Percentiles rank a stretch among this genome's conserved stretches.
Evolutionary conservation across 352 stramenopile genomes (phyloP).

Genomic region (Proteromonas lacertae): DNA sequence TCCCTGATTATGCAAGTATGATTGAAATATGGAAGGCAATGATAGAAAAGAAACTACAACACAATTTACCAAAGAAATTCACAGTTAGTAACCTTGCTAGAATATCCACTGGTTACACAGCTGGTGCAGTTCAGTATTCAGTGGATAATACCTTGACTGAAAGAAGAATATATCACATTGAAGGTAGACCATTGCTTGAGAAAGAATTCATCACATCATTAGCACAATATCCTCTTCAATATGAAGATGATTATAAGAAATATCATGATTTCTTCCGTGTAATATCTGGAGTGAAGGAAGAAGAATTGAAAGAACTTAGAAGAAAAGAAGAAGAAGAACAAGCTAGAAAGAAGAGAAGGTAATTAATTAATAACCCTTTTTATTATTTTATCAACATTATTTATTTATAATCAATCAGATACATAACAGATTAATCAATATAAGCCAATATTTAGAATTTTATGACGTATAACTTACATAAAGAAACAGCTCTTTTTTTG

Average conservation of each 20-base stretch:
- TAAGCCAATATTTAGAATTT: no score
- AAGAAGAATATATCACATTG: constrained; percentile 24
- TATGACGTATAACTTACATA: no score
- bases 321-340: no score
- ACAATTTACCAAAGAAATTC: background rate
- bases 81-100: constrained; percentile 17
- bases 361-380: no score
- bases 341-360: no score
- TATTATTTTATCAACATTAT: no score
- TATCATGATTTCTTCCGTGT: no score
- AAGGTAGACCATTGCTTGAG: constrained; percentile 29
- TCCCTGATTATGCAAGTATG: constrained; percentile 47
- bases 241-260: constrained; percentile 3
- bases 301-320: no score
- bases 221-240: constrained; percentile 1
- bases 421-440: no score
- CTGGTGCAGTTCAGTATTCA: constrained; percentile 27
- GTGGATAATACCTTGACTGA: constrained; percentile 33
- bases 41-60: constrained; percentile 13
- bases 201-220: constrained; percentile 31
- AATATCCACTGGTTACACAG: constrained; percentile 52
- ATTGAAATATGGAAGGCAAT: constrained; percentile 44
- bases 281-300: no score
- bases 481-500: no score
- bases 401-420: no score